Evolutionary conservation across 345 rosid species (phyloP), one percentile per base, ranked within the genome.

Genomic region (Clausena lansium): DNA sequence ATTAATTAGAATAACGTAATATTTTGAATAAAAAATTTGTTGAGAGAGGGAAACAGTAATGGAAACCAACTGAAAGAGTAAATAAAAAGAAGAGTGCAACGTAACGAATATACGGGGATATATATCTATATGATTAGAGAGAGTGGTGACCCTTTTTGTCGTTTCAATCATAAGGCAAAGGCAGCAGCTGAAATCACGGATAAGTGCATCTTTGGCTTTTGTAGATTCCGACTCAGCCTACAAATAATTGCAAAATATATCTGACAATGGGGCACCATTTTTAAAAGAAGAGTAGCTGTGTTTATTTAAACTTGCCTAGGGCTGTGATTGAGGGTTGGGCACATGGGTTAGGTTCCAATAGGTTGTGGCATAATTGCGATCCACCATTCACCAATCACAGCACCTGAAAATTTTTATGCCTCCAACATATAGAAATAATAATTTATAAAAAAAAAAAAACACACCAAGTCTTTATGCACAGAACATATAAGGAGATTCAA

Each of bases 181-280:
- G 38, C 30, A 70, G 33, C 35, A 19, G 74, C 82, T 61, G 70
- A 78, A 78, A 78, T 82, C 63, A 59, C 84, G 82, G 84, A 64
- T 15, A 69, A 54, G 13, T 61, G 69, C 45, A n/a, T 63, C 61
- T 54, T 78, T 13, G 81, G 77, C 77, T 35, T 32, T 67, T 65
- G 14, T 22, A 66, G 79, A 78, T 75, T 75, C 73, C 62, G 6
- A 65, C 19, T 68, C 47, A 22, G 52, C 50, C 33, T 58, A 22
- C 67, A 45, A 45, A 74, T 70, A 20, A 71, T 75, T 65, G 79
- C 76, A n/a, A 11, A 35, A 47, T 9, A 67, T 35, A 57, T 64
- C 30, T 28, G 71, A 75, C 13, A 41, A 15, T 17, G 67, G 20
- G 33, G 3, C 7, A 3, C 35, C 14, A 24, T 13, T 58, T 74